phyloP scores from a whole-genome alignment of 1,139 yeast species.

The Zhuliangozyma parablackwelliae region DNA sequence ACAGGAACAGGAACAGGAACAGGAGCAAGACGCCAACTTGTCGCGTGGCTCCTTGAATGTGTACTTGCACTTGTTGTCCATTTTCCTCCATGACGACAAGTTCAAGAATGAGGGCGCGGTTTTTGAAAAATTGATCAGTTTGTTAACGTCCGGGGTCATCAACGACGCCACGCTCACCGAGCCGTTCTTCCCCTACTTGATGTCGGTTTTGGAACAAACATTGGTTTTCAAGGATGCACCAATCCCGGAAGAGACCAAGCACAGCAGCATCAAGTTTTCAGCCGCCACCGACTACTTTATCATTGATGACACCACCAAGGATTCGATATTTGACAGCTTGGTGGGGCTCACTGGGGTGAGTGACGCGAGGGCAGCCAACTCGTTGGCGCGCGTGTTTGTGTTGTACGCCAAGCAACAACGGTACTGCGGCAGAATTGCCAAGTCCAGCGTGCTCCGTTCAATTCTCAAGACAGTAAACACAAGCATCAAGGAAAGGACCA shows the following conservation, averaged over 20 bases:
- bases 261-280: conserved; percentile 11
- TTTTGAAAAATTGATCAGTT: conserved; percentile 31
- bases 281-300: conserved; percentile 9
- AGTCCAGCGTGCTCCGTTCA: conserved; percentile 31
- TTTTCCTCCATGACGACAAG: conserved; percentile 29
- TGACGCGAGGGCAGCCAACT: conserved; percentile 7
- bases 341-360: conserved; percentile 1
- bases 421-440: conserved; percentile 35
- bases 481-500: conserved; percentile 4
- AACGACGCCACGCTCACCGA: conserved; percentile 24
- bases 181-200: conserved; percentile 49
- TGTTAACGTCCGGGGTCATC: conserved; percentile 18
- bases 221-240: conserved; percentile 46
- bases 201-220: conserved; percentile 47
- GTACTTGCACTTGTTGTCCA: conserved; percentile 8
- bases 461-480: conserved; percentile 12
- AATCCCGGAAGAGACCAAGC: conserved; percentile 14
- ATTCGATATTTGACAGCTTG: conserved; percentile 33
- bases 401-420: conserved; percentile 46
- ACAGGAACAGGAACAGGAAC: not conserved
- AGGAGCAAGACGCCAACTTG: too few species aligned
- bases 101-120: conserved; percentile 3
- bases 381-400: conserved; percentile 27
- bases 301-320: conserved; percentile 26
- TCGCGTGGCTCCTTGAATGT: conserved; percentile 3